phyloP scores from a whole-genome alignment of 305 asterid species.

The Rubia tinctorum region DNA sequence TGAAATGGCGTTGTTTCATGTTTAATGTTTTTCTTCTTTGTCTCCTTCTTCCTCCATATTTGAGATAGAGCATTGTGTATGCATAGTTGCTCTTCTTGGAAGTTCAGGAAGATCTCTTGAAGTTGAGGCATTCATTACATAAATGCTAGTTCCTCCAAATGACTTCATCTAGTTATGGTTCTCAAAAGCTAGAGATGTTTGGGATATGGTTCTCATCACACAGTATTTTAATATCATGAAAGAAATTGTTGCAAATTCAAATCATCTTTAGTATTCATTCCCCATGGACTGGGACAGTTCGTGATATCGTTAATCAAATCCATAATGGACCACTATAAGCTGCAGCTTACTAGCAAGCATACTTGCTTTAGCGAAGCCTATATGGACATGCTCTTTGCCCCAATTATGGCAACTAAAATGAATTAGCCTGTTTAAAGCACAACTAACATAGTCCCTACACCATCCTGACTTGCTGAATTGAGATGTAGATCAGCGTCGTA shows the following conservation, averaged over 20 bases:
- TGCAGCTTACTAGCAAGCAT: constrained; percentile 16
- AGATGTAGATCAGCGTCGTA: too few species aligned
- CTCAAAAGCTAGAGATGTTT: too few species aligned
- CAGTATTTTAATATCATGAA: too few species aligned
- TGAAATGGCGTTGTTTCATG: too few species aligned
- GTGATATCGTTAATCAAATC: constrained; percentile 36
- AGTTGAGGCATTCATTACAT: constrained; percentile 61
- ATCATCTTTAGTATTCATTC: constrained; percentile 38
- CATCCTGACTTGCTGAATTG: too few species aligned
- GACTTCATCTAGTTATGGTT: constrained; percentile 83
- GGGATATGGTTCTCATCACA: too few species aligned
- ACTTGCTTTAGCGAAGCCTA: constrained; percentile 6
- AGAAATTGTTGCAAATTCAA: too few species aligned
- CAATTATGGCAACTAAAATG: not conserved
- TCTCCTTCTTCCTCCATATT: too few species aligned
- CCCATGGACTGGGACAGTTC: constrained; percentile 45
- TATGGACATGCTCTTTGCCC: not conserved
- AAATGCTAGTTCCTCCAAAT: constrained; percentile 72
- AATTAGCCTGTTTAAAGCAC: not conserved
- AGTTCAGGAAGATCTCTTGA: constrained; percentile 72
- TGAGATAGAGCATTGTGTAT: constrained; percentile 82
- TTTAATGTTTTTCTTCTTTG: too few species aligned
- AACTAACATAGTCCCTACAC: too few species aligned
- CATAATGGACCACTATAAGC: constrained; percentile 38
- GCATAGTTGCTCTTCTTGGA: constrained; percentile 85